Evolutionary conservation across 805 yeast genomes (phyloP).

Genomic region (Dipodascus geniculatus): DNA sequence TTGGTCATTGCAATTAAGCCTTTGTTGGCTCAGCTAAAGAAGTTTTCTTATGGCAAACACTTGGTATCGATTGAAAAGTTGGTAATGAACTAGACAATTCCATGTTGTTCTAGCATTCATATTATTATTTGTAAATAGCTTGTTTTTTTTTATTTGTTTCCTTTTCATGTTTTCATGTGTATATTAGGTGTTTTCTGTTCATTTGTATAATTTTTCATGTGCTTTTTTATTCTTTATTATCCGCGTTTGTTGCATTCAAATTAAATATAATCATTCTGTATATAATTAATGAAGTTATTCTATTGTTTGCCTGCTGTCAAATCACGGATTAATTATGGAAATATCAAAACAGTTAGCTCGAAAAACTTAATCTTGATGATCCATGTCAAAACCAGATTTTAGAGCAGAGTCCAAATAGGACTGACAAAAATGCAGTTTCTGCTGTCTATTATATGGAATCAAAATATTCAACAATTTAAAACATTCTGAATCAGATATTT

Average conservation of each 20-base stretch:
- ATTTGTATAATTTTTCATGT: not conserved
- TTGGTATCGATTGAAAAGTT: slow-evolving; percentile 71
- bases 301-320: no score
- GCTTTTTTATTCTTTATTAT: not conserved
- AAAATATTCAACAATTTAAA: no score
- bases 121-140: not conserved
- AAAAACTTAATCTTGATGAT: no score
- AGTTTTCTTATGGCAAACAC: slow-evolving; percentile 67
- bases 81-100: slow-evolving; percentile 9
- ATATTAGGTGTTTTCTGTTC: not conserved
- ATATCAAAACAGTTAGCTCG: no score
- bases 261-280: no score
- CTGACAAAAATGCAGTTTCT: no score
- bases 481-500: no score
- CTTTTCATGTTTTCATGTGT: not conserved
- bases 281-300: not conserved
- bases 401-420: no score
- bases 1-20: slow-evolving; percentile 69
- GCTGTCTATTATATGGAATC: no score
- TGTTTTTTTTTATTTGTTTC: not conserved
- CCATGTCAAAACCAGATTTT: no score
- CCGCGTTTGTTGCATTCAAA: not conserved
- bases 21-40: slow-evolving; percentile 62
- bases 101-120: not conserved
- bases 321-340: no score